These are phyloP conservation scores for Dictyostelium brefeldianum DNA, from an alignment of 78 protist species.

Conservation along the genomic window DNA sequence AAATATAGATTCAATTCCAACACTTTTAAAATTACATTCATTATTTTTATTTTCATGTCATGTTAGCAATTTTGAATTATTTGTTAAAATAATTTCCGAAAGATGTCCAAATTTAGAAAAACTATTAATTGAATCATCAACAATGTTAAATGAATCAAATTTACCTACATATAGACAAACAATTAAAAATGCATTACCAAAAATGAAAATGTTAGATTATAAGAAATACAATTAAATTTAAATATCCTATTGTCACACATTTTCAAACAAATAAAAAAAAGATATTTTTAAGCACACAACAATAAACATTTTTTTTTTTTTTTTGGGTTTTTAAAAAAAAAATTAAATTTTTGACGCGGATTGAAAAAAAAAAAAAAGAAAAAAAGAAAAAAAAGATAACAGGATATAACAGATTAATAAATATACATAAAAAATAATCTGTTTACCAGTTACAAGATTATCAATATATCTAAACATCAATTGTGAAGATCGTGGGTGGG, in stretches of 20 bases:
- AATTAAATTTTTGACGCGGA: no score
- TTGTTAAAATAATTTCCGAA: neutral
- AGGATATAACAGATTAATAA: no score
- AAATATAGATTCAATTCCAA: constrained; percentile 1
- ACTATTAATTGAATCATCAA: constrained; percentile 8
- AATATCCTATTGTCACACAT: no score
- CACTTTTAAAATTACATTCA: constrained; percentile 26
- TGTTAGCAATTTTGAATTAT: neutral
- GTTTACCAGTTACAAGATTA: no score
- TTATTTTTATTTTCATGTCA: constrained; percentile 59
- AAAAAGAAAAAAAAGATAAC: no score
- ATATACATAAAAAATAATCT: no score
- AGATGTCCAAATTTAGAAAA: constrained; percentile 20
- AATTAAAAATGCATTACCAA: constrained; percentile 1
- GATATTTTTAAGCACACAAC: no score
- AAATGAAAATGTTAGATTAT: neutral
- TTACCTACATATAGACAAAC: neutral
- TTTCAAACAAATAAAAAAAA: no score
- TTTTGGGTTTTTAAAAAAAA: neutral
- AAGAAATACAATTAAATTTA: neutral
- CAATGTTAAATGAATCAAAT: neutral
- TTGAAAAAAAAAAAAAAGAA: no score
- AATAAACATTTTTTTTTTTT: neutral
- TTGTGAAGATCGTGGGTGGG: no score
- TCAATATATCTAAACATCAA: no score